Conservation (phyloP, 768 basidiomycete genomes). For the Amanita rimosa region DNA sequence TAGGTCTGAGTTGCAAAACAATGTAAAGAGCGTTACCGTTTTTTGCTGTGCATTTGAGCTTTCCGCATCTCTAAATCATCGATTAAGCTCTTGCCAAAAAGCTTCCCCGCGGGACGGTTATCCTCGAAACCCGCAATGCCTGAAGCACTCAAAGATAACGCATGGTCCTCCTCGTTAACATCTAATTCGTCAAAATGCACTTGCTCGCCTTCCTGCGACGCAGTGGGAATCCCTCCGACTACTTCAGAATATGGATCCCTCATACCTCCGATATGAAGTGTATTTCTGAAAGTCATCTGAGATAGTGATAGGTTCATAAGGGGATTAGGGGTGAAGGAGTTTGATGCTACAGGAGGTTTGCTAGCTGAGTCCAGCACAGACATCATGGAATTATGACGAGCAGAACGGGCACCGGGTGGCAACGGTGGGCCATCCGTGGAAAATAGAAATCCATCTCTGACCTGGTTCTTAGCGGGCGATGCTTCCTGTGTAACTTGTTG, state of each 20-base stretch:
- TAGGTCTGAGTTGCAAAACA: background rate
- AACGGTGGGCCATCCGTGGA: slow-evolving; percentile 68
- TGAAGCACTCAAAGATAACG: background rate
- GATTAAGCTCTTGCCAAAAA: slow-evolving; percentile 83
- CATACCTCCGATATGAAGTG: slow-evolving; percentile 59
- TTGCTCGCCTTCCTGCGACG: slow-evolving; percentile 72
- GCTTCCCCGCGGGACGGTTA: slow-evolving; percentile 61
- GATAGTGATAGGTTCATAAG: slow-evolving; percentile 60
- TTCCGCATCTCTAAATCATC: slow-evolving; percentile 84
- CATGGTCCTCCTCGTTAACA: slow-evolving; percentile 23
- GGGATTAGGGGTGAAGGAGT: slow-evolving; percentile 74
- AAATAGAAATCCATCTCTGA: slow-evolving; percentile 49
- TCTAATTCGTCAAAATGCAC: slow-evolving; percentile 33
- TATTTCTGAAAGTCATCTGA: slow-evolving; percentile 80
- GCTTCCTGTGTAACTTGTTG: slow-evolving; percentile 33
- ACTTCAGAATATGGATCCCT: slow-evolving; percentile 54
- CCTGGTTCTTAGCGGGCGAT: slow-evolving; percentile 21
- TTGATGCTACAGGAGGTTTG: slow-evolving; percentile 36
- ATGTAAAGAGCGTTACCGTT: slow-evolving; percentile 43
- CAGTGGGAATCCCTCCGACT: slow-evolving; percentile 53
- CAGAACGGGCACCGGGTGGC: slow-evolving; percentile 59
- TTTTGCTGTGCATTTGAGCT: slow-evolving; percentile 68
- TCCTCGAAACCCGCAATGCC: slow-evolving; percentile 20
- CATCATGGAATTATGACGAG: slow-evolving; percentile 31
- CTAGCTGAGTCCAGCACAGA: slow-evolving; percentile 22